These are phyloP conservation scores for Raddia guianensis DNA, from an alignment of 176 grass and related monocot species.

Conservation along the genomic window DNA sequence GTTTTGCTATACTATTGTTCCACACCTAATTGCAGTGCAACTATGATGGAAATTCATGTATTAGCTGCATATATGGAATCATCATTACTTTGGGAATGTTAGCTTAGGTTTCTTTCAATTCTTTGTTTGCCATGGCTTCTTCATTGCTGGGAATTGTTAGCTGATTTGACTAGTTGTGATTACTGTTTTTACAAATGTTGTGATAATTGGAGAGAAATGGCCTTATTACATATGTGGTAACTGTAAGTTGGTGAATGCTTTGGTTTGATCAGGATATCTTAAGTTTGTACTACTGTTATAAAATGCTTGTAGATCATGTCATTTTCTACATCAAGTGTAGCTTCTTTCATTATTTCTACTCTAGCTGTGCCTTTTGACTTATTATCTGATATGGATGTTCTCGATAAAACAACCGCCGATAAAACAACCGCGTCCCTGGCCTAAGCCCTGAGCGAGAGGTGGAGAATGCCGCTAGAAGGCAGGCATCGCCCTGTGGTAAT, in stretches of 20 bases:
- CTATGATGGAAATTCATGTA: not conserved
- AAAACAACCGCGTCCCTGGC: no score
- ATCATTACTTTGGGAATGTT: not conserved
- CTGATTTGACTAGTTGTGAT: constrained; percentile 4
- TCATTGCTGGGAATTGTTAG: no score
- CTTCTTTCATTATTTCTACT: not conserved
- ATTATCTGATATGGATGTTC: no score
- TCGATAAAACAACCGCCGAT: no score
- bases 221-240: not conserved
- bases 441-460: no score
- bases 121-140: not conserved
- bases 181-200: not conserved
- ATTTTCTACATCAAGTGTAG: not conserved
- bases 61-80: not conserved
- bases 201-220: not conserved
- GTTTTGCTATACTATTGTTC: not conserved
- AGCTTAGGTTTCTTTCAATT: not conserved
- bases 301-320: not conserved
- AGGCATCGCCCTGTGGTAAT: no score
- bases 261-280: not conserved
- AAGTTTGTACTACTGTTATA: not conserved
- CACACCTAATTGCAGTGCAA: not conserved
- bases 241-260: not conserved
- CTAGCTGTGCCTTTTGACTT: not conserved
- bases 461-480: no score